Evolutionary conservation across 1,139 yeast genomes (phyloP).

Genomic region (Protomyces lactucae-debilis): DNA sequence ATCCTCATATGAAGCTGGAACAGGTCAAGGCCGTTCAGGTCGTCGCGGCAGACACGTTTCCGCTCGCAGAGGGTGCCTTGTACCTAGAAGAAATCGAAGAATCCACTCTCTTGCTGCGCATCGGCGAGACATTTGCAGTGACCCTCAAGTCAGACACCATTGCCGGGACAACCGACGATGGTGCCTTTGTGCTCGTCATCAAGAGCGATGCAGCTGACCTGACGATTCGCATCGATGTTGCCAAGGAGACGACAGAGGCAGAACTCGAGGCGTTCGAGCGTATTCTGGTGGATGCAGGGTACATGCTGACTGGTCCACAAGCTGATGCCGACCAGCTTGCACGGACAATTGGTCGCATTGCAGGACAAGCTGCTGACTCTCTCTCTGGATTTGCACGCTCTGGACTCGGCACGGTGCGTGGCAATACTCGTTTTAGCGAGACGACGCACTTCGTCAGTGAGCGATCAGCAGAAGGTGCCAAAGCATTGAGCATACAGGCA

Average conservation of each 20-base stretch:
- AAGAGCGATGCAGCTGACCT: not conserved
- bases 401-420: constrained; percentile 1
- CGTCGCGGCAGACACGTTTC: constrained; percentile 14
- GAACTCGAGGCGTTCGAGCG: constrained; percentile 10
- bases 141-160: constrained; percentile 12
- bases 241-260: constrained; percentile 1
- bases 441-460: constrained; percentile 9
- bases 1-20: not conserved
- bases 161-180: constrained; percentile 21
- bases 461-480: constrained; percentile 1
- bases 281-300: constrained; percentile 8
- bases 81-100: constrained; percentile 1
- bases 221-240: not conserved
- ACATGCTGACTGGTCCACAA: constrained; percentile 16
- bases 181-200: constrained; percentile 10
- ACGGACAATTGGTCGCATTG: constrained; percentile 12
- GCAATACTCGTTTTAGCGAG: constrained; percentile 10
- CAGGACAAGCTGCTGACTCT: constrained; percentile 3
- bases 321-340: constrained; percentile 21
- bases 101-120: constrained; percentile 1
- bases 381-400: not conserved
- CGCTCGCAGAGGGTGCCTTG: constrained; percentile 8
- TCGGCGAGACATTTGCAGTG: constrained; percentile 3
- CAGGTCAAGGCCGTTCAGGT: constrained; percentile 2
- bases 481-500: constrained; percentile 1